Evolutionary conservation across 768 basidiomycete genomes (phyloP).

Genomic region (Phaeotremella fagi): DNA sequence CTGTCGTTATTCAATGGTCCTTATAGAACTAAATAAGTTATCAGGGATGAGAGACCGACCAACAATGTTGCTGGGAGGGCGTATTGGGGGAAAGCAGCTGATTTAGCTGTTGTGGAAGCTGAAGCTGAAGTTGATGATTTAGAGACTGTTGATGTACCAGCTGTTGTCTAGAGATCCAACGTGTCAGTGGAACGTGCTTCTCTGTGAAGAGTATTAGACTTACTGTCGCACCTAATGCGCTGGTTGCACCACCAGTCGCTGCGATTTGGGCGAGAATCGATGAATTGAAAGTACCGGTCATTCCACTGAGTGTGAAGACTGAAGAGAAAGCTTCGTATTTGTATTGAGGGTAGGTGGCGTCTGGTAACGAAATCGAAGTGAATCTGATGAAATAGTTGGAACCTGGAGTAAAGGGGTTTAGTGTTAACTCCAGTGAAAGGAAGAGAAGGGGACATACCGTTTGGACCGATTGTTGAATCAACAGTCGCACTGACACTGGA

Average conservation of each 20-base stretch:
- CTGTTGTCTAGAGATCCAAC: no score
- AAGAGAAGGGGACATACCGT: conserved; percentile 18
- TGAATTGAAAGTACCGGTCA: conserved; percentile 65
- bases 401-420: conserved; percentile 17
- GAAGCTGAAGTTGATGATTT: background rate
- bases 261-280: conserved; percentile 58
- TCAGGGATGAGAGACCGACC: conserved; percentile 15
- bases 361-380: conserved; percentile 58
- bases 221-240: conserved; percentile 5
- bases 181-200: no score
- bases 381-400: conserved; percentile 64
- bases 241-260: conserved; percentile 56
- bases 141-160: conserved; percentile 5
- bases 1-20: background rate
- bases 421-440: background rate
- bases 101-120: background rate
- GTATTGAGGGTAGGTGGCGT: conserved; percentile 56
- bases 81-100: conserved; percentile 3
- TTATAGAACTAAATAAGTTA: conserved; percentile 25
- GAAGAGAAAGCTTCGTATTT: conserved; percentile 70
- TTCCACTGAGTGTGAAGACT: conserved; percentile 62
- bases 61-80: conserved; percentile 16
- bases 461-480: conserved; percentile 40
- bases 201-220: background rate
- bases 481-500: conserved; percentile 34